A percentile compares a stretch with the other conserved stretches of the same genome.
These are phyloP conservation scores for Heritiera fomes DNA, from an alignment of 345 rosid species.

Conservation along the genomic window DNA sequence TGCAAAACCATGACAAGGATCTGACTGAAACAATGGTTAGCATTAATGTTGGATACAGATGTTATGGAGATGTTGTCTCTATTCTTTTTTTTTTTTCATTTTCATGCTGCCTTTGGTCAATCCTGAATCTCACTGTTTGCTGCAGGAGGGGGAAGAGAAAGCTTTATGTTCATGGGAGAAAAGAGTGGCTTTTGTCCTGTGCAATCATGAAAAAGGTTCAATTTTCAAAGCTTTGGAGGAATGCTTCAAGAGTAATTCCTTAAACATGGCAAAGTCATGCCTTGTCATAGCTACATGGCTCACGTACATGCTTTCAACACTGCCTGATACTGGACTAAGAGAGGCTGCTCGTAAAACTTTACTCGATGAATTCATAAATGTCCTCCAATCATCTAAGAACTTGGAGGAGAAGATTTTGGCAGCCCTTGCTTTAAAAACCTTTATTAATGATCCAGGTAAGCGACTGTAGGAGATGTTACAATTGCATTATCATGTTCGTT, in stretches of 20 bases:
- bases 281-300: constrained; percentile 64
- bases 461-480: neutral
- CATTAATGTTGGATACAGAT: neutral
- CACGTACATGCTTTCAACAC: constrained; percentile 51
- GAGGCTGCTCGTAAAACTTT: constrained; percentile 44
- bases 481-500: neutral
- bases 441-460: constrained; percentile 51
- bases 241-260: constrained; percentile 61
- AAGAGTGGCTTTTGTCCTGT: constrained; percentile 52
- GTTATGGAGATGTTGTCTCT: neutral
- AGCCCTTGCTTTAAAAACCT: constrained; percentile 58
- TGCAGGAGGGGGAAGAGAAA: constrained; percentile 59
- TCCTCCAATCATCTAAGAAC: constrained; percentile 63
- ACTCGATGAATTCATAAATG: constrained; percentile 56
- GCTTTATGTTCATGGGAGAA: constrained; percentile 59
- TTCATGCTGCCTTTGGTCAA: neutral
- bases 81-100: neutral
- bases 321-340: constrained; percentile 59
- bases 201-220: constrained; percentile 67
- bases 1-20: constrained; percentile 31
- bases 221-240: constrained; percentile 65
- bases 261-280: constrained; percentile 54
- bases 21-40: constrained; percentile 45
- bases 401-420: constrained; percentile 66
- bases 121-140: constrained; percentile 7